Conservation (phyloP, 805 yeast species). For the Komagataella pastoris region DNA sequence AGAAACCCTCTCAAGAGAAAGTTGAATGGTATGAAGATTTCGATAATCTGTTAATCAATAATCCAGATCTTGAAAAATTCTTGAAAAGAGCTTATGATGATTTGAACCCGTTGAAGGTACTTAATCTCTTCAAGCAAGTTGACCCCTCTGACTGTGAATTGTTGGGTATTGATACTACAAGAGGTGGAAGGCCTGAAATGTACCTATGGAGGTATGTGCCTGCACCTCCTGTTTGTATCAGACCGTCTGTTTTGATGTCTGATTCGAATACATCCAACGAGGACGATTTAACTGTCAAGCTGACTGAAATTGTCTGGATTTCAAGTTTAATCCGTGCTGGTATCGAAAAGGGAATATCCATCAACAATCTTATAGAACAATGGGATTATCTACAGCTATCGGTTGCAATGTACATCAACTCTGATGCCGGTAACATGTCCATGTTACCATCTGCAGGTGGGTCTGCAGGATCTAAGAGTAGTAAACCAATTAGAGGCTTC, state of each 20-base stretch:
- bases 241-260: conserved; percentile 93
- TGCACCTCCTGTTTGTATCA: conserved; percentile 97
- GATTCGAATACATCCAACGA: conserved; percentile 85
- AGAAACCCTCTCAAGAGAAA: conserved; percentile 76
- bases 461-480: conserved; percentile 27
- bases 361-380: conserved; percentile 92
- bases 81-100: conserved; percentile 85
- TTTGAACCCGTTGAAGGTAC: conserved; percentile 81
- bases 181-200: conserved; percentile 90
- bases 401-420: conserved; percentile 94
- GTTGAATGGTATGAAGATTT: conserved; percentile 80
- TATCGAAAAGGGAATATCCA: conserved; percentile 85
- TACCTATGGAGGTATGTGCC: conserved; percentile 96
- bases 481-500: conserved; percentile 83
- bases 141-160: conserved; percentile 83
- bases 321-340: conserved; percentile 92
- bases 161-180: conserved; percentile 76
- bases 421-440: conserved; percentile 82
- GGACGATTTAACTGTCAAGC: conserved; percentile 91
- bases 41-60: conserved; percentile 54
- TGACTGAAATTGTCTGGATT: conserved; percentile 95
- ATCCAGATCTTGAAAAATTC: conserved; percentile 83
- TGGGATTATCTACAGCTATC: conserved; percentile 96
- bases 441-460: conserved; percentile 55
- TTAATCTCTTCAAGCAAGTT: conserved; percentile 78